Evolutionary conservation across 129 eudicot species (phyloP).

Genomic region (Arctium lappa): DNA sequence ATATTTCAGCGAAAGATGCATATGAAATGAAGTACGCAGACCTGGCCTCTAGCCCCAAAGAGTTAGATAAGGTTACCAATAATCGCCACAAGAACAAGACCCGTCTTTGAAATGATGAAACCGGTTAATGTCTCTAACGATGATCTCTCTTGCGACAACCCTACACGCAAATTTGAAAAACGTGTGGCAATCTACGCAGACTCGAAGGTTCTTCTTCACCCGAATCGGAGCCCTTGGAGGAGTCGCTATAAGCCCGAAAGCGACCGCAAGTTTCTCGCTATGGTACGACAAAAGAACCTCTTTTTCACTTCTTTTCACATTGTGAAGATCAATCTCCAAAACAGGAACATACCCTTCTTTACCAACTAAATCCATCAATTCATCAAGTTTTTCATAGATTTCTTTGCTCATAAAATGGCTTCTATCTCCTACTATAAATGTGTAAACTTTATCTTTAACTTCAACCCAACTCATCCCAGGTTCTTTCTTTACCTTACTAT

Average conservation of each 20-base stretch:
- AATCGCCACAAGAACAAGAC: conserved; percentile 80
- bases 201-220: conserved; percentile 80
- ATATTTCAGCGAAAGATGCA: neutral
- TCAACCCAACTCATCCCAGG: conserved; percentile 97
- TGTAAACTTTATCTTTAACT: conserved; percentile 61
- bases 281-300: conserved; percentile 69
- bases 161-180: conserved; percentile 76
- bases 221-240: conserved; percentile 73
- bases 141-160: conserved; percentile 56
- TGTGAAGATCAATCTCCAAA: conserved; percentile 72
- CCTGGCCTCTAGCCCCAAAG: neutral
- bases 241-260: conserved; percentile 70
- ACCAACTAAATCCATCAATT: conserved; percentile 48
- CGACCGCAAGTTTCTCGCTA: conserved; percentile 93
- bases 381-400: conserved; percentile 67
- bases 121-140: conserved; percentile 71
- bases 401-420: conserved; percentile 58
- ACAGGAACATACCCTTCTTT: conserved; percentile 77
- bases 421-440: conserved; percentile 78
- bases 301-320: conserved; percentile 63
- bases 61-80: conserved; percentile 44
- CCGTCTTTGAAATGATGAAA: conserved; percentile 85
- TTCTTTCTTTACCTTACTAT: conserved; percentile 71
- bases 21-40: neutral
- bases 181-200: conserved; percentile 85